Conservation (phyloP, 2,329 filamentous ascomycete species). For the Amylocarpus encephaloides region DNA sequence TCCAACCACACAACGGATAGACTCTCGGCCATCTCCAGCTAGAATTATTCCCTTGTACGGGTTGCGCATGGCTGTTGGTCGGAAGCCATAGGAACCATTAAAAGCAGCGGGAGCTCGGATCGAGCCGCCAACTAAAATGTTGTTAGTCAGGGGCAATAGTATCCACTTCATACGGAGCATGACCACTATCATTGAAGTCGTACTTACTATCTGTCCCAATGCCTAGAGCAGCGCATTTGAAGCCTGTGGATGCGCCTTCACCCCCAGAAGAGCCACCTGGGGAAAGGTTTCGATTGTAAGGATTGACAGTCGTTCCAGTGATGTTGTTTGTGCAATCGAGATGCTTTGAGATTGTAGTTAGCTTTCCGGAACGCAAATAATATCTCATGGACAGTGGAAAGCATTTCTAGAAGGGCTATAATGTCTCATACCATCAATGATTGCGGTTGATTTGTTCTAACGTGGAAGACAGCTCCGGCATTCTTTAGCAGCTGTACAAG, state of each 20-base stretch:
- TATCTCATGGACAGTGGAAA: too few species aligned
- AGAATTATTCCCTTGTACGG: constrained; percentile 29
- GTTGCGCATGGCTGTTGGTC: constrained; percentile 20
- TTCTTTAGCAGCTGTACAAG: constrained; percentile 12
- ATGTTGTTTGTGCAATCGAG: constrained; percentile 51
- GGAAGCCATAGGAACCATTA: constrained; percentile 24
- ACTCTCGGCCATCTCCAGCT: constrained; percentile 32
- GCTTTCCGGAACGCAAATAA: not conserved
- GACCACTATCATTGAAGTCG: not conserved
- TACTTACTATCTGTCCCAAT: constrained; percentile 35
- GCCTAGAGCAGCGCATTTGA: constrained; percentile 36
- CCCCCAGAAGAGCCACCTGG: constrained; percentile 58
- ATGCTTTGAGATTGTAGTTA: not conserved
- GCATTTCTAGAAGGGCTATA: constrained; percentile 24
- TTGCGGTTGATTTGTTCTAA: constrained; percentile 62
- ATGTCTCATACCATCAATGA: constrained; percentile 39
- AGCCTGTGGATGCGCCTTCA: constrained; percentile 43
- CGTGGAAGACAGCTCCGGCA: constrained; percentile 48
- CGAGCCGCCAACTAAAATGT: constrained; percentile 34
- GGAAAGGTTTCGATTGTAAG: constrained; percentile 46
- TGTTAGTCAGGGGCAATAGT: too few species aligned
- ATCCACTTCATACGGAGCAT: too few species aligned
- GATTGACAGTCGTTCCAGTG: constrained; percentile 46
- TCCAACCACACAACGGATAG: constrained; percentile 23
- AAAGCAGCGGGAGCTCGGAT: constrained; percentile 36